A percentile compares a stretch with the other conserved stretches of the same genome.
These are phyloP conservation scores for Diaporthe longicolla DNA, from an alignment of 2,329 filamentous ascomycete genomes.

Conservation along the genomic window DNA sequence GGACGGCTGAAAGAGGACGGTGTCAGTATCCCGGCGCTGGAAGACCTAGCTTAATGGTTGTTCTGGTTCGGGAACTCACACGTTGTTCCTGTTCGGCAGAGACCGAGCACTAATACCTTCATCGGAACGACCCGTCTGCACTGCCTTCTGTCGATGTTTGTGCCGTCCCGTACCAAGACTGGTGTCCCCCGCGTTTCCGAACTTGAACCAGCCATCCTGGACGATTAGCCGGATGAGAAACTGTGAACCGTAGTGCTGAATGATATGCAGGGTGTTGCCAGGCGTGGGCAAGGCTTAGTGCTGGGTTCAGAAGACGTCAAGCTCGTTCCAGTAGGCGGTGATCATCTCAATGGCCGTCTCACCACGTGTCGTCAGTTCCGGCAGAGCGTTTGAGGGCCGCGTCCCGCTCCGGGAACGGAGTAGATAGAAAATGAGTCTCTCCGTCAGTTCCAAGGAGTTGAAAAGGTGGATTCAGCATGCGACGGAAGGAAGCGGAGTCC, in stretches of 20 bases:
- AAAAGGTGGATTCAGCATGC: background rate
- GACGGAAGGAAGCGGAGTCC: background rate
- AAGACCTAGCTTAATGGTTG: too few species aligned
- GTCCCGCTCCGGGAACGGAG: background rate
- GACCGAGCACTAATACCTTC: slow-evolving; percentile 78
- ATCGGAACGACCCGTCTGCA: slow-evolving; percentile 78
- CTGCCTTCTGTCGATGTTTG: slow-evolving; percentile 76
- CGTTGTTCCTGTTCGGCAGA: slow-evolving; percentile 63
- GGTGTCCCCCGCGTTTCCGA: slow-evolving; percentile 21
- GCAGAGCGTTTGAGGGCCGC: background rate
- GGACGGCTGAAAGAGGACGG: slow-evolving; percentile 24
- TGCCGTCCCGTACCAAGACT: slow-evolving; percentile 50
- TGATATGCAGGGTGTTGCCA: background rate
- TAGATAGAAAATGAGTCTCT: background rate
- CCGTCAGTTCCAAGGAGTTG: background rate
- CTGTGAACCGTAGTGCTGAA: background rate
- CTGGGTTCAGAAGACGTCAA: background rate
- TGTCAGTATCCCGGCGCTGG: background rate
- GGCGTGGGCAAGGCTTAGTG: too few species aligned
- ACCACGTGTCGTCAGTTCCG: slow-evolving; percentile 7
- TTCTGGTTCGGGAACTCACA: slow-evolving; percentile 8
- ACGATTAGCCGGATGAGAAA: background rate
- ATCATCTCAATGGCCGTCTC: background rate
- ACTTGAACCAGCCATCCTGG: slow-evolving; percentile 25
- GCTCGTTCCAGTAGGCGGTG: background rate